Base-by-base conservation (phyloP, 345 rosid species). In the Ceriops decandra region DNA sequence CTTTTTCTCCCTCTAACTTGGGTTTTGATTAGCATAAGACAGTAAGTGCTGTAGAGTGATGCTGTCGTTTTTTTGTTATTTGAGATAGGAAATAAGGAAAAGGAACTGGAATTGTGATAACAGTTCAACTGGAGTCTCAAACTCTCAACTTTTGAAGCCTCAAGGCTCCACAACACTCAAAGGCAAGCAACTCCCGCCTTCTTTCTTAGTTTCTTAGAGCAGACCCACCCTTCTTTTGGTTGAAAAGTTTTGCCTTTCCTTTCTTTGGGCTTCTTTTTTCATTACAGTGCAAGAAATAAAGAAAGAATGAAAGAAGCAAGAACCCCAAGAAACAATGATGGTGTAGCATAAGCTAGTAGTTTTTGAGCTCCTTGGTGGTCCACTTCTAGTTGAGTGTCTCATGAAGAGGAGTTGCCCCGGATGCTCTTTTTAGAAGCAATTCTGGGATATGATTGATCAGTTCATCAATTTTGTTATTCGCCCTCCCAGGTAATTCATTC, bases 391-490 rank as follows among this genome's bases (percentile, higher is more conserved):
- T 71, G 19, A 22, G 52, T 52, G 30, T 52, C 59, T 54, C 33
- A 22, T 10, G 22, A 49, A 26, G 15, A 22, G 38, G 60, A 52
- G 38, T 53, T 67, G 22, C 62, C 42, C 51, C 62, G 62, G 53
- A 69, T 63, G 60, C 54, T 59, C 53, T 36, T 54, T 54, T 51
- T 32, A 28, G 51, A 54, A 56, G 52, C 60, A 61, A 60, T 27
- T n/a, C 64, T 57, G n/a, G 57, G 65, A 72, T 49, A 77, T 95
- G 97, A 95, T 95, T 60, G 99, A 91, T 52, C 99, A 91, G 85
- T 95, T 95, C 86, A 91, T 95, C 85, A 90, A 91, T 83, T 95
- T 95, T 71, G 95, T 95, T 21, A 91, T 95, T 80, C 92, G 99
- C 60, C 99, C 99, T 76, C 99, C 99, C 64, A 89, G 98, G 98